phyloP scores from a whole-genome alignment of 345 rosid genomes.

The Brassica nigra region DNA sequence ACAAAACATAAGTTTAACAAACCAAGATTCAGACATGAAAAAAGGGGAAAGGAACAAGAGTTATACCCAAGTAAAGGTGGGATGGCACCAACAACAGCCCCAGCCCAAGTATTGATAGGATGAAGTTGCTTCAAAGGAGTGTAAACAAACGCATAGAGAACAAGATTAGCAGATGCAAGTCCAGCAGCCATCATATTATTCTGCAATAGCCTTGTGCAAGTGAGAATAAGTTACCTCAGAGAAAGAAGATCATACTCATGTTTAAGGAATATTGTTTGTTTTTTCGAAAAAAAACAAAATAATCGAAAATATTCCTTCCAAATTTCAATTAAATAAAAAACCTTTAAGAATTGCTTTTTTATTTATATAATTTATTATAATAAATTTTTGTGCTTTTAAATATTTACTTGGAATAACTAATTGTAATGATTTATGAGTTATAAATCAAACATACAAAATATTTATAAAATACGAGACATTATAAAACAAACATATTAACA shows the following conservation, averaged over 20 bases:
- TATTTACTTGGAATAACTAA: too few relatives aligned
- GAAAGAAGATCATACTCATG: background rate
- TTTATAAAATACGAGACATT: too few relatives aligned
- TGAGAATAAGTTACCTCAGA: background rate
- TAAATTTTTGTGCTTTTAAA: too few relatives aligned
- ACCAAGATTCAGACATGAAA: constrained; percentile 2
- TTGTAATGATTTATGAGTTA: too few relatives aligned
- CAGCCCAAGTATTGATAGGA: constrained; percentile 97
- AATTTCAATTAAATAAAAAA: too few relatives aligned
- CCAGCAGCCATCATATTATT: constrained; percentile 90
- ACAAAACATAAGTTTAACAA: background rate
- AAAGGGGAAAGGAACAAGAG: constrained; percentile 5
- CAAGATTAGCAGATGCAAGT: constrained; percentile 79
- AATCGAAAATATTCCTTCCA: too few relatives aligned
- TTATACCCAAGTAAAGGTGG: constrained; percentile 94
- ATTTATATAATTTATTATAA: too few relatives aligned
- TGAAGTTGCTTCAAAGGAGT: constrained; percentile 97
- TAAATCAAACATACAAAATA: too few relatives aligned
- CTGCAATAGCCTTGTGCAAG: constrained; percentile 74
- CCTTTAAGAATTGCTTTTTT: too few relatives aligned
- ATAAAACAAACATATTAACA: too few relatives aligned
- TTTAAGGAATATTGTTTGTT: too few relatives aligned
- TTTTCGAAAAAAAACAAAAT: too few relatives aligned
- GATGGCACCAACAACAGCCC: constrained; percentile 97
- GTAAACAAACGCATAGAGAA: constrained; percentile 73